These are phyloP conservation scores for Globisporangium parvum DNA, from an alignment of 352 stramenopile species.

Conservation along the genomic window DNA sequence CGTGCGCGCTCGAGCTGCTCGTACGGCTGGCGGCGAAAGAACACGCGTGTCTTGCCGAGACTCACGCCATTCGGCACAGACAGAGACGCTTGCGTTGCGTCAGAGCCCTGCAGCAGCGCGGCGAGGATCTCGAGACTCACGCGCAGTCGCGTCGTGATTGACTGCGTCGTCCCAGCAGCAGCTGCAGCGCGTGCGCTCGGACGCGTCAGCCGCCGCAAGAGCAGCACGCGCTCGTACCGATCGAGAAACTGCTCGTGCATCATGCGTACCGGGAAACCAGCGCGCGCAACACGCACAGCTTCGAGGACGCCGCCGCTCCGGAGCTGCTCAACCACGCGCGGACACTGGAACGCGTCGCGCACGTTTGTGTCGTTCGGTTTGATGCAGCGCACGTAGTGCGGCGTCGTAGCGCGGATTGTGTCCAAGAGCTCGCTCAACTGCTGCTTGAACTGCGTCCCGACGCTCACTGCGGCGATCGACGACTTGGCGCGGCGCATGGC, in stretches of 20 bases:
- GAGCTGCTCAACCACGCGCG: slow-evolving; percentile 78
- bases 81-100: slow-evolving; percentile 7
- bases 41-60: slow-evolving; percentile 91
- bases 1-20: slow-evolving; percentile 87
- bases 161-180: not conserved
- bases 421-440: slow-evolving; percentile 93
- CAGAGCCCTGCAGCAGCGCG: slow-evolving; percentile 17
- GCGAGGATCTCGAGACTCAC: slow-evolving; percentile 26
- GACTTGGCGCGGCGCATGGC: slow-evolving; percentile 42
- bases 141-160: slow-evolving; percentile 15
- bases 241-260: slow-evolving; percentile 73
- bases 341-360: slow-evolving; percentile 65
- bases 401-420: slow-evolving; percentile 91
- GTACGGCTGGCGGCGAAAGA: slow-evolving; percentile 92
- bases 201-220: slow-evolving; percentile 8
- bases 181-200: not conserved
- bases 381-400: slow-evolving; percentile 98
- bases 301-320: slow-evolving; percentile 84
- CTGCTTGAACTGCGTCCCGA: slow-evolving; percentile 91
- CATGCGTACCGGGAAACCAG: slow-evolving; percentile 81
- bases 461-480: slow-evolving; percentile 56
- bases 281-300: slow-evolving; percentile 78
- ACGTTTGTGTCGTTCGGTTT: slow-evolving; percentile 95
- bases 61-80: slow-evolving; percentile 40
- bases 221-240: slow-evolving; percentile 53